A percentile compares a stretch with the other conserved stretches of the same genome.
Evolutionary conservation across 192 early-diverging fungal genomes (phyloP).

Genomic region (Dissophora globulifera): DNA sequence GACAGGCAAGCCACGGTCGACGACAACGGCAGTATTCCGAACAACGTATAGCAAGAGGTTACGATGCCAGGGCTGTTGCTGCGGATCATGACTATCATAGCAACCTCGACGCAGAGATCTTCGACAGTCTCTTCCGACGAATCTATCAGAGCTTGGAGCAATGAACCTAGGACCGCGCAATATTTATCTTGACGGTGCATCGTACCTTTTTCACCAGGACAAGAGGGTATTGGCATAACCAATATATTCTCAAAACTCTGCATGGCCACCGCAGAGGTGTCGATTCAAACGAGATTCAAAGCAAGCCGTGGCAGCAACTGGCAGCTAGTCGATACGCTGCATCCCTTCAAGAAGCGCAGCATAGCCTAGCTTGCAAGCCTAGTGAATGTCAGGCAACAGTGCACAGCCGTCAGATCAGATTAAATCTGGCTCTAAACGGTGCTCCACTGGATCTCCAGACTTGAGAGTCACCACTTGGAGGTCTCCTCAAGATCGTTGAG

Average conservation of each 20-base stretch:
- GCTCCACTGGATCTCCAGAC: too few relatives aligned
- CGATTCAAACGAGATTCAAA: not conserved
- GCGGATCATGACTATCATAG: constrained; percentile 1
- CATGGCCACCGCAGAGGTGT: too few relatives aligned
- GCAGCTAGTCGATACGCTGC: too few relatives aligned
- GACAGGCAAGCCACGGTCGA: not conserved
- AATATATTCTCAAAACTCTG: too few relatives aligned
- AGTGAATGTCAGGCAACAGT: too few relatives aligned
- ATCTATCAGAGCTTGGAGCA: not conserved
- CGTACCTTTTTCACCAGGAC: constrained; percentile 2
- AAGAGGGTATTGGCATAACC: not conserved
- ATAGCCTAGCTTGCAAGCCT: too few relatives aligned
- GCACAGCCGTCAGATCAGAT: too few relatives aligned
- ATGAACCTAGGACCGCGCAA: not conserved
- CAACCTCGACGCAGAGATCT: constrained; percentile 7
- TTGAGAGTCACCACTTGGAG: too few relatives aligned
- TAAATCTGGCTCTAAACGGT: too few relatives aligned
- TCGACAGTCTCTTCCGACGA: not conserved
- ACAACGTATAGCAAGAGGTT: not conserved
- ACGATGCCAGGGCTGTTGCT: not conserved
- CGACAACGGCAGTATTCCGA: not conserved
- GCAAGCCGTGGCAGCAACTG: not conserved
- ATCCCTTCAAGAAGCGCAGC: too few relatives aligned
- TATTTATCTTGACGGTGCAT: constrained; percentile 13
- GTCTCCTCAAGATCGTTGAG: too few relatives aligned